A percentile compares a stretch with the other conserved stretches of the same genome.
Evolutionary conservation across 352 stramenopile genomes (phyloP).

Genomic region (Globisporangium sylvaticum): DNA sequence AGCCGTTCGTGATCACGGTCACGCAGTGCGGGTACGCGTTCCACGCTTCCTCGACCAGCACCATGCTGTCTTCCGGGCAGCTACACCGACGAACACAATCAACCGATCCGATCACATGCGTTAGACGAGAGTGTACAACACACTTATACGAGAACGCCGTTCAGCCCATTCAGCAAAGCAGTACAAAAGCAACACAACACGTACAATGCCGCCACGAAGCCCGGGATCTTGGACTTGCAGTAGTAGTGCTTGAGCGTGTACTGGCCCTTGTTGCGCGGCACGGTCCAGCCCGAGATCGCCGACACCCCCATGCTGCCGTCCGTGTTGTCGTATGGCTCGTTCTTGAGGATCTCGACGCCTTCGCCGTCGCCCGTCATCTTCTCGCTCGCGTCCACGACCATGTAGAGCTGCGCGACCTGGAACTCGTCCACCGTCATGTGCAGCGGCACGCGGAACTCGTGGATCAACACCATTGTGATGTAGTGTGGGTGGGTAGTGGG

Average conservation of each 20-base stretch:
- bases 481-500: not conserved
- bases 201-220: conserved; percentile 78
- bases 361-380: conserved; percentile 82
- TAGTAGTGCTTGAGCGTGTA: conserved; percentile 90
- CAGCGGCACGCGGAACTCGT: conserved; percentile 85
- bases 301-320: conserved; percentile 75
- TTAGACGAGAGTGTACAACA: not conserved
- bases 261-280: conserved; percentile 79
- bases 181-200: conserved; percentile 5
- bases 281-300: conserved; percentile 61
- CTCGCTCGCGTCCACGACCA: conserved; percentile 85
- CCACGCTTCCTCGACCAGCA: conserved; percentile 84
- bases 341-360: conserved; percentile 85
- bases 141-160: not conserved
- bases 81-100: conserved; percentile 23
- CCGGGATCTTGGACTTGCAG: conserved; percentile 80
- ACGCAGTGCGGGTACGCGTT: conserved; percentile 86
- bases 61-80: conserved; percentile 82
- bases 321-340: conserved; percentile 77
- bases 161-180: not conserved
- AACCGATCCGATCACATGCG: not conserved
- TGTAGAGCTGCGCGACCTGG: conserved; percentile 83
- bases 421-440: conserved; percentile 87
- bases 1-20: conserved; percentile 83
- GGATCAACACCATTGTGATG: conserved; percentile 68